These are phyloP conservation scores for Rhamnella rubrinervis DNA, from an alignment of 331 rosid genomes.

Conservation along the genomic window DNA sequence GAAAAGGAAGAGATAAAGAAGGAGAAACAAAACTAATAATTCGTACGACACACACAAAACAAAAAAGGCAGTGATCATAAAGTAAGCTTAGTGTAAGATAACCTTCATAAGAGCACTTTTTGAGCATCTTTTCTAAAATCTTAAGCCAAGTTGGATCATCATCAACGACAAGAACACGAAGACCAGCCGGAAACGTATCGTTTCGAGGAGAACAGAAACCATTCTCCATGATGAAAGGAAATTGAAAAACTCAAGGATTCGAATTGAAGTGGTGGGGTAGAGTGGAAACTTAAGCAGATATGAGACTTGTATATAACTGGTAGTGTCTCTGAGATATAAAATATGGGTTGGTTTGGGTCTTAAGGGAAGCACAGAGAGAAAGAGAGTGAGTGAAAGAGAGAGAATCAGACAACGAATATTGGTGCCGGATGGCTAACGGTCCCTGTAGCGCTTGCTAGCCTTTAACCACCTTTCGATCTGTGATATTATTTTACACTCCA, in stretches of 20 bases:
- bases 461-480: conserved; percentile 27
- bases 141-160: conserved; percentile 97
- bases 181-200: conserved; percentile 81
- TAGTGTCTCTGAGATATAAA: conserved; percentile 14
- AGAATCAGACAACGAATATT: conserved; percentile 22
- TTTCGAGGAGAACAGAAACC: conserved; percentile 75
- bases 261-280: conserved; percentile 23
- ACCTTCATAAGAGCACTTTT: conserved; percentile 92
- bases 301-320: conserved; percentile 30
- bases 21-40: not conserved
- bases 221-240: conserved; percentile 57
- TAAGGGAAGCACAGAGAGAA: conserved; percentile 16
- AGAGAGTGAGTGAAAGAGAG: conserved; percentile 7
- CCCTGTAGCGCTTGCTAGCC: conserved; percentile 38
- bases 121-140: conserved; percentile 98
- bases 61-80: not conserved
- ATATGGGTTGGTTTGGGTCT: conserved; percentile 33
- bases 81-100: not conserved
- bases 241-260: not conserved
- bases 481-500: conserved; percentile 6
- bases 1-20: not conserved
- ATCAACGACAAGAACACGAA: conserved; percentile 90
- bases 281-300: conserved; percentile 25
- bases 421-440: conserved; percentile 71
- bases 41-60: conserved; percentile 2